Evolutionary conservation across 2,329 filamentous ascomycete genomes (phyloP), one percentile per base, ranked within the genome.

Genomic region (Bertia moriformis): DNA sequence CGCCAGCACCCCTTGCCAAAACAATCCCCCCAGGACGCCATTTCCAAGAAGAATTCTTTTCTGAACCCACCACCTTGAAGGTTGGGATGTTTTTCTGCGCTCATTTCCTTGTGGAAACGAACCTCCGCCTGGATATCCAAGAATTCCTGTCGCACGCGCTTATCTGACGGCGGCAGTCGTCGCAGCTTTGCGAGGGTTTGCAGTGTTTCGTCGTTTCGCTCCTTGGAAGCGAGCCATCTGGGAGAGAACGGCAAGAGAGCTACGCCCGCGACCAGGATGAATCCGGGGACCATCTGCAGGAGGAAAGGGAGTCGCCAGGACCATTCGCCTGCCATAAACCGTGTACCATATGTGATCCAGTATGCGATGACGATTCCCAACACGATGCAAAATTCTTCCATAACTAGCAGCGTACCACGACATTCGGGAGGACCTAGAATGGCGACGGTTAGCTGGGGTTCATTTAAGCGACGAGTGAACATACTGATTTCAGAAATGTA

Each of bases 51-150:
- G 4, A 55, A 54, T 14, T 55, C 55, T 18, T 51, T 54, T 3
- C 43, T 35, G 2, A 50, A 49, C 14, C 52, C 47, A 18, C 55
- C 52, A 24, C 60, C 55, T 13, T 62, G 45, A 54, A 58, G 27
- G 42, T 54, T 42, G 0, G 56, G 54, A 29, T 59, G 57, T 4
- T 49, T 45, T 38, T 58, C 49, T 3, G 47, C 51, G 2, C 58
- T 58, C 38, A 61, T 51, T 44, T 69, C 55, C 40, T 60, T 55
- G 43, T 71, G 67, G 48, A 72, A 69, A 4, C 59, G 57, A 4
- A 67, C 66, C 45, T 76, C 71, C 1, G 69, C 64, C 12, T 65
- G 60, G 38, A 69, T 67, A 19, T 67, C 63, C 19, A 60, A 46
- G 43, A 57, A 61, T 46, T 77, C 73, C 39, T 64, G 57, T 4